Evolutionary conservation across 129 eudicot species (phyloP).

Genomic region (Tagetes erecta): DNA sequence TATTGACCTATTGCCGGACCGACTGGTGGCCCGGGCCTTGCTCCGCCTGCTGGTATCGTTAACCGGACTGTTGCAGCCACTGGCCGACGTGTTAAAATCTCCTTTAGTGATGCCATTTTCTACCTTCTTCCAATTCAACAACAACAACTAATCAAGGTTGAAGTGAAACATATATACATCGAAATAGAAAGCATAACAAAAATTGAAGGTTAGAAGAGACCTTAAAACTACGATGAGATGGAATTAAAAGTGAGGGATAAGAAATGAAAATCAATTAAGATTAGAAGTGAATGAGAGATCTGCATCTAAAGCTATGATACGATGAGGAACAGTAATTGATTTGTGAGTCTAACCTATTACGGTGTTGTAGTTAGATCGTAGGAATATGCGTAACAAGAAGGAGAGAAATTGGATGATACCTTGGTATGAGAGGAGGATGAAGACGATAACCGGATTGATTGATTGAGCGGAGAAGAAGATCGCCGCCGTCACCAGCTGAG

Average conservation of each 20-base stretch:
- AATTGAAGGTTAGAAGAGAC: not conserved
- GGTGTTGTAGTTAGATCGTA: not conserved
- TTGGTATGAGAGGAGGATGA: not conserved
- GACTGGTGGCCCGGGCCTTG: constrained; percentile 12
- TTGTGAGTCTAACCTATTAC: not conserved
- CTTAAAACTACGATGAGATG: not conserved
- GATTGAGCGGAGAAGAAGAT: not conserved
- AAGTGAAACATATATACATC: not conserved
- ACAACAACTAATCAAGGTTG: no score
- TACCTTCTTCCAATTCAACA: not conserved
- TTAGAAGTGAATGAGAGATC: not conserved
- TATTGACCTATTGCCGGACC: constrained; percentile 17
- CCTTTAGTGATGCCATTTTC: constrained; percentile 16
- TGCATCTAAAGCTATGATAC: not conserved
- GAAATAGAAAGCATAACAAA: not conserved
- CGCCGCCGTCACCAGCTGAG: not conserved
- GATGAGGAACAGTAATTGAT: not conserved
- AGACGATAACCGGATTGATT: not conserved
- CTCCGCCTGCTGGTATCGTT: constrained; percentile 17
- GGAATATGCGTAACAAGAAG: no score
- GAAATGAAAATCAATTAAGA: not conserved
- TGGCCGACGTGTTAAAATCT: not conserved
- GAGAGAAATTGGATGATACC: not conserved
- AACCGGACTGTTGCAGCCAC: not conserved
- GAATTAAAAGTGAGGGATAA: not conserved